These are phyloP conservation scores for Knoxdaviesia capensis DNA, from an alignment of 2,329 filamentous ascomycete species.

Conservation along the genomic window DNA sequence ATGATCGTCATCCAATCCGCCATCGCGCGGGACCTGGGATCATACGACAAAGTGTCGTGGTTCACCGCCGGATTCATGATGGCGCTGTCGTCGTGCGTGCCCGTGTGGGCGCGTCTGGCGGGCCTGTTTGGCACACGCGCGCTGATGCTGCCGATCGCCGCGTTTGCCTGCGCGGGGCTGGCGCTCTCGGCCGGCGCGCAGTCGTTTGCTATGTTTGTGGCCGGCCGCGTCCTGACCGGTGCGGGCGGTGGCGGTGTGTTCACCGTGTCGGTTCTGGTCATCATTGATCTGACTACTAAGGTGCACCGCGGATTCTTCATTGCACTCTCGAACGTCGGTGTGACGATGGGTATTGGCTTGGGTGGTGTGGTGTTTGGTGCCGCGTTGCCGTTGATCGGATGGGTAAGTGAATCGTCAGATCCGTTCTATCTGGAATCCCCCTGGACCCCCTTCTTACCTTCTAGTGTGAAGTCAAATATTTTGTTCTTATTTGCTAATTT, in stretches of 20 bases:
- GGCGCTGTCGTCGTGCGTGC: slow-evolving; percentile 39
- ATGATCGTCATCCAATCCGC: slow-evolving; percentile 63
- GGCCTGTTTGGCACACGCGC: slow-evolving; percentile 51
- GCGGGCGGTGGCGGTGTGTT: slow-evolving; percentile 52
- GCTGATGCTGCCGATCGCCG: slow-evolving; percentile 41
- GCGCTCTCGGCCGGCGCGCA: slow-evolving; percentile 41
- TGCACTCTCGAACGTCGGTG: slow-evolving; percentile 52
- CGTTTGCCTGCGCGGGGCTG: slow-evolving; percentile 38
- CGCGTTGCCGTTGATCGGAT: slow-evolving; percentile 42
- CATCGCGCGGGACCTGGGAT: slow-evolving; percentile 55
- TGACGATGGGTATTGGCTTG: slow-evolving; percentile 50
- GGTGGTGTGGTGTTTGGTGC: slow-evolving; percentile 53
- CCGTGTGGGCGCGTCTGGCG: slow-evolving; percentile 50
- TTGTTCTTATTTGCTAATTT: not conserved
- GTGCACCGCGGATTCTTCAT: slow-evolving; percentile 52
- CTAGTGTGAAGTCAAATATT: slow-evolving; percentile 1
- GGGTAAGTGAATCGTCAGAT: slow-evolving; percentile 27
- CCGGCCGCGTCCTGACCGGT: slow-evolving; percentile 48
- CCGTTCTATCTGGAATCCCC: no score
- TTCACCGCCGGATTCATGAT: slow-evolving; percentile 61
- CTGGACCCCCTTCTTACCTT: no score
- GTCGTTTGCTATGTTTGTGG: slow-evolving; percentile 41
- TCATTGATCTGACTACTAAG: slow-evolving; percentile 51
- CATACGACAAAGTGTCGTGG: slow-evolving; percentile 57
- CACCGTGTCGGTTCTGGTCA: slow-evolving; percentile 53